Evolutionary conservation across 768 basidiomycete genomes (phyloP), one percentile per base, ranked within the genome.

Genomic region (Mycena epipterygia): DNA sequence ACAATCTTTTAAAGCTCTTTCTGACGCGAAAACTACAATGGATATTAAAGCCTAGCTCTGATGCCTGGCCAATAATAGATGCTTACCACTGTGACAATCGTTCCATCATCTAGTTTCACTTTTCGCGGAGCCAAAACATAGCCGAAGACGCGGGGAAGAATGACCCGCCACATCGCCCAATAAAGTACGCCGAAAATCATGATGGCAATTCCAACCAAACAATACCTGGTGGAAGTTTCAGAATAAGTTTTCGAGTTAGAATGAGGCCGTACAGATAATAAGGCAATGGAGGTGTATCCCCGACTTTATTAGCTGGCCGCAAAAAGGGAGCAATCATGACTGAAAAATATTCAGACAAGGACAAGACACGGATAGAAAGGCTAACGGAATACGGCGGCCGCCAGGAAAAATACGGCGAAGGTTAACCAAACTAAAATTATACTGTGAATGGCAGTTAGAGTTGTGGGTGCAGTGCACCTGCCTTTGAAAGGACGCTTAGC

Each of bases 281-380:
- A 3, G 89, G 88, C 39, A 90, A 73, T 14, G 90, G 88, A 14
- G 89, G 89, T 0, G 89, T 89, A 71, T 91, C 89, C 16, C 89
- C 90, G 0, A 87, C 82, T 21, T 84, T 82, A 69, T 87, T 87
- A 0, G 87, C 81, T 4, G 90, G 90, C 27, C 73, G 84, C 6
- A 90, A 57, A 81, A 89, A 91, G 0, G 90, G 90, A 1, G 85
- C 85, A 13, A 90, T 74, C 5, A 91, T 80, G 11, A 91, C 89
- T 86, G n/a, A 23, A 0, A 35, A 29, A 11, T 23, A 23, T 53
- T 61, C 7, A 60, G 46, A 46, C 9, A 6, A 29, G 0, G 8
- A 0, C 11, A 16, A 8, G 6, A 44, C 11, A 19, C 11, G 25
- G 62, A 30, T 2, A 6, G 5, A 14, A n/a, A 33, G 17, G 80